Percentiles rank a stretch among this genome's conserved stretches.
These are phyloP conservation scores for Volvariella volvacea DNA, from an alignment of 1,284 basidiomycete species.

Conservation along the genomic window DNA sequence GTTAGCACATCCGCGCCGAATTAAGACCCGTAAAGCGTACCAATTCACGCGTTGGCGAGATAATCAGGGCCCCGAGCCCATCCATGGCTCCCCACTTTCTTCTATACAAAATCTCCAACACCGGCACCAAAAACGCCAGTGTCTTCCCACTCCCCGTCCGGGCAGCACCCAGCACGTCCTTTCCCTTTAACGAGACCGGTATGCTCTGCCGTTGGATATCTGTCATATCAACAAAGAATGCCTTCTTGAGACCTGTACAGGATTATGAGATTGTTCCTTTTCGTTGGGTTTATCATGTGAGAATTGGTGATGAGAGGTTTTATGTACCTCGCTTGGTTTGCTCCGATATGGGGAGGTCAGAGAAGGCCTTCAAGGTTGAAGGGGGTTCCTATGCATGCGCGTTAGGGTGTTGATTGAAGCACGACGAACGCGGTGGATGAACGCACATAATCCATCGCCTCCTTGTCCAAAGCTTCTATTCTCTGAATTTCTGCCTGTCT, in stretches of 20 bases:
- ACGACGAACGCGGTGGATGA: conserved; percentile 6
- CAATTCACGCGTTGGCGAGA: conserved; percentile 93
- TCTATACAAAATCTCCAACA: conserved; percentile 85
- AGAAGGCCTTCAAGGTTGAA: conserved; percentile 44
- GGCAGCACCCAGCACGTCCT: conserved; percentile 95
- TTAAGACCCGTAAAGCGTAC: conserved; percentile 29
- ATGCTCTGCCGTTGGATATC: conserved; percentile 92
- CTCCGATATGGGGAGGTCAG: conserved; percentile 65
- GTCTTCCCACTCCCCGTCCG: conserved; percentile 97
- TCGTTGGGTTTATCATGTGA: background rate
- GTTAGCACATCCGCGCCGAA: background rate
- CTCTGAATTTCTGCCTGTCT: conserved; percentile 46
- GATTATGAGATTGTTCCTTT: background rate
- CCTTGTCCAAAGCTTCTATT: conserved; percentile 45
- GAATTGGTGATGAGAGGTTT: conserved; percentile 9
- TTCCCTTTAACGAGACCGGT: conserved; percentile 87
- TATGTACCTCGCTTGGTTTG: conserved; percentile 56
- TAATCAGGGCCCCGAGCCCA: conserved; percentile 91
- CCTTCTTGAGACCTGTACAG: conserved; percentile 69
- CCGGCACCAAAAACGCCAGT: conserved; percentile 91
- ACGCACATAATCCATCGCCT: conserved; percentile 55
- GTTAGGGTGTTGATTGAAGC: conserved; percentile 7
- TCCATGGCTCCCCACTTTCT: conserved; percentile 95
- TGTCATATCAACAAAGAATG: conserved; percentile 83
- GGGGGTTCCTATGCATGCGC: conserved; percentile 35